phyloP scores from a whole-genome alignment of 306 rosid species.

The Purshia tridentata region DNA sequence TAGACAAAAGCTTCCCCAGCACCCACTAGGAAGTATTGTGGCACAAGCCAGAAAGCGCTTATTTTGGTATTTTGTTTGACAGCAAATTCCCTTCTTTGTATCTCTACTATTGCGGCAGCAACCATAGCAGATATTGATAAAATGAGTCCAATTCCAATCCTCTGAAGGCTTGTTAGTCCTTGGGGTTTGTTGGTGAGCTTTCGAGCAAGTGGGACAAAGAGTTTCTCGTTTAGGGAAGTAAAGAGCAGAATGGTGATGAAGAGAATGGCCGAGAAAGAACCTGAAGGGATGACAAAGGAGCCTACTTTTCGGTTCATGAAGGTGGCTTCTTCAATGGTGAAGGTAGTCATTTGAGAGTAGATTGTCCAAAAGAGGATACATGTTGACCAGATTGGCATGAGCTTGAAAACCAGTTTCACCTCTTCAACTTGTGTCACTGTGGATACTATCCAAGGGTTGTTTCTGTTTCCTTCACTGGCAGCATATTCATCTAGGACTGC shows the following conservation, averaged over 20 bases:
- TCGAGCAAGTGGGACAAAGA: conserved; percentile 68
- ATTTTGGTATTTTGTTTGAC: conserved; percentile 27
- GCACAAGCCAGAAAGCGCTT: conserved; percentile 95
- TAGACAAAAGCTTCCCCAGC: conserved; percentile 92
- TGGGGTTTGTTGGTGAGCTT: conserved; percentile 65
- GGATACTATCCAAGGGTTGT: conserved; percentile 63
- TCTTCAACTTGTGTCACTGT: conserved; percentile 84
- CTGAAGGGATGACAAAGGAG: conserved; percentile 56
- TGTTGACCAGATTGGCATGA: conserved; percentile 91
- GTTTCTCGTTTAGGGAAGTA: conserved; percentile 79
- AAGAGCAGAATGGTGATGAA: conserved; percentile 69
- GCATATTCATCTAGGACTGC: conserved; percentile 61
- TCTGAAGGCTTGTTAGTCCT: conserved; percentile 92
- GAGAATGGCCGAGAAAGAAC: conserved; percentile 73
- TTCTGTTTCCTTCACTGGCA: conserved; percentile 38
- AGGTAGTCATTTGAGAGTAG: conserved; percentile 91
- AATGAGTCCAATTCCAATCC: conserved; percentile 76
- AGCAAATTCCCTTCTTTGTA: conserved; percentile 44
- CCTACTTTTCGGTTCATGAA: conserved; percentile 75
- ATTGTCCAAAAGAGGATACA: conserved; percentile 94
- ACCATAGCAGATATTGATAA: conserved; percentile 72
- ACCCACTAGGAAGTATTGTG: conserved; percentile 83
- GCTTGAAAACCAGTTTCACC: conserved; percentile 81
- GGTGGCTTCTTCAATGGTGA: conserved; percentile 96
- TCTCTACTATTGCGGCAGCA: conserved; percentile 68